Percentiles rank a stretch among this genome's conserved stretches.
Evolutionary conservation across 2,329 filamentous ascomycete species (phyloP).

Genomic region (Clarireedia homoeocarpa): DNA sequence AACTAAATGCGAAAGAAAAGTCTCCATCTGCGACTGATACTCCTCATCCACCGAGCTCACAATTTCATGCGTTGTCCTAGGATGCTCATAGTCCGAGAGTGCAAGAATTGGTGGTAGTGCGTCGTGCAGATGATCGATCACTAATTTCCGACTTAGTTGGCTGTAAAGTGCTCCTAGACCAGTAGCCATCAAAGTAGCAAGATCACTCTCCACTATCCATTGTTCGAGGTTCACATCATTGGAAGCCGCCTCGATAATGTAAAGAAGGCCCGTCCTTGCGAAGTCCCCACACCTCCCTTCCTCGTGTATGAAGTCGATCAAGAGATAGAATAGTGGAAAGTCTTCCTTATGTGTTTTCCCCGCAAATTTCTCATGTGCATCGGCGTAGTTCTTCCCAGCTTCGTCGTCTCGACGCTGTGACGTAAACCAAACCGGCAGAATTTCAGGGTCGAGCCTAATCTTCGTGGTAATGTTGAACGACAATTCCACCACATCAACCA

Average conservation of each 20-base stretch:
- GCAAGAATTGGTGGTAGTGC: conserved; percentile 76
- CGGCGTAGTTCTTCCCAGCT: conserved; percentile 29
- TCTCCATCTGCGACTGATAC: conserved; percentile 80
- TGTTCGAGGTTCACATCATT: conserved; percentile 76
- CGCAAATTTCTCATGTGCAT: conserved; percentile 62
- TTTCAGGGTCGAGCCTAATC: conserved; percentile 80
- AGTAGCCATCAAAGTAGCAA: conserved; percentile 95
- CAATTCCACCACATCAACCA: conserved; percentile 83
- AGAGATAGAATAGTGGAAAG: conserved; percentile 89
- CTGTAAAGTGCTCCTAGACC: conserved; percentile 73
- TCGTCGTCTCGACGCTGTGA: conserved; percentile 36
- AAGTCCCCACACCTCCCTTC: conserved; percentile 95
- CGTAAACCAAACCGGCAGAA: conserved; percentile 88
- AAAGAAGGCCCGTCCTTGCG: conserved; percentile 84
- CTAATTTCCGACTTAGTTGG: conserved; percentile 66
- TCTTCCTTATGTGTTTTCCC: conserved; percentile 83
- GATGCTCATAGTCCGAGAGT: conserved; percentile 80
- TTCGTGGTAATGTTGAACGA: conserved; percentile 96
- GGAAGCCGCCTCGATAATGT: conserved; percentile 90
- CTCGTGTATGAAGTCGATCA: conserved; percentile 95
- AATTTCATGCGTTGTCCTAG: conserved; percentile 60
- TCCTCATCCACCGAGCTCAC: conserved; percentile 66
- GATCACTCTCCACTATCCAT: conserved; percentile 95
- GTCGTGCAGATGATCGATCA: conserved; percentile 68
- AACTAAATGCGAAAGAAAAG: conserved; percentile 86